Evolutionary conservation across 2,329 filamentous ascomycete genomes (phyloP), one percentile per base, ranked within the genome.

Genomic region (Colletotrichum acutatum): DNA sequence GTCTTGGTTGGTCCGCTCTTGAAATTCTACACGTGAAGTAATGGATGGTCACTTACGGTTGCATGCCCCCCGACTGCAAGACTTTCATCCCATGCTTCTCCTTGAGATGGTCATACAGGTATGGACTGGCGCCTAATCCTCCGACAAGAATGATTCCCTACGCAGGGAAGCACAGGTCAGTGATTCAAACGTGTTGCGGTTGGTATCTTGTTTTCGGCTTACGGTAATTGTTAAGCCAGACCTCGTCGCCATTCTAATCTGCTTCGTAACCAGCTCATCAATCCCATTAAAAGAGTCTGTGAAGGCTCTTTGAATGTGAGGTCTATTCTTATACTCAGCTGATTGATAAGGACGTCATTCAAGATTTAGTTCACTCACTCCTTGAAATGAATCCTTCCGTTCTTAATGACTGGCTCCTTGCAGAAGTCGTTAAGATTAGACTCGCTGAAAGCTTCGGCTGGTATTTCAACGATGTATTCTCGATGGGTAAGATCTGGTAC

Each of bases 131-230:
- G 0, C 84, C 83, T 7, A 85, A 81, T 0, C 83, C 84, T 0
- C 84, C 83, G 0, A 82, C 83, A 0, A 85, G 76, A 2, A 84
- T 76, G 5, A 85, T 71, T 30, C 80, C 81, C 84, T 84, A 19
- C 32, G 11, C 5, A 22, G 0, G 12, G 19, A n/a, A n/a, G 19
- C 32, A 34, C 32, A 34, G 32, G 32, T 34, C 32, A 34, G 32
- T 12, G 11, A 12, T 34, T 34, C 32, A 12, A 34, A 34, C 11
- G 0, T 34, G 4, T 34, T 12, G 2, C 32, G 32, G 12, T 2
- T 12, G 32, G 12, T 12, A 34, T 34, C 11, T 12, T 34, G 32
- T 34, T 34, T 12, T 12, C 62, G 37, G 37, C 0, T 34, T 30
- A 9, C 76, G 71, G 19, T 77, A 78, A 0, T 11, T 11, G 1